Evolutionary conservation across 1,139 yeast genomes (phyloP).

Genomic region (Diutina siamensis): DNA sequence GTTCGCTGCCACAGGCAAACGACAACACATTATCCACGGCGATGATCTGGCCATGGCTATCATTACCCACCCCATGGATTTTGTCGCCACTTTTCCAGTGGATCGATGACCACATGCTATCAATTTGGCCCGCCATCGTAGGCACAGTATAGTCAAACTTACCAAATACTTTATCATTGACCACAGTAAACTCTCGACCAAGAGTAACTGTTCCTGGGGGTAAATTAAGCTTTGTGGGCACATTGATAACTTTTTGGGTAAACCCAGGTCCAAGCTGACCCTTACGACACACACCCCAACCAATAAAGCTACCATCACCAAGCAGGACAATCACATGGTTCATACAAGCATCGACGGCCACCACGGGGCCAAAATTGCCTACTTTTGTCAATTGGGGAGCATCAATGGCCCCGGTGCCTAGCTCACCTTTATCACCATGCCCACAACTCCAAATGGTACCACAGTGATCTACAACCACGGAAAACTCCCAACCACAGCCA

Average conservation of each 20-base stretch:
- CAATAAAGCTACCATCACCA: constrained; percentile 35
- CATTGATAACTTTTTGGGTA: constrained; percentile 6
- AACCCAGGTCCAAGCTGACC: constrained; percentile 44
- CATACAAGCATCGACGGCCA: constrained; percentile 35
- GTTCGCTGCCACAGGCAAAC: constrained; percentile 72
- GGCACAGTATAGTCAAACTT: neutral
- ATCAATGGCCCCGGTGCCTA: constrained; percentile 45
- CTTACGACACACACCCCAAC: constrained; percentile 78
- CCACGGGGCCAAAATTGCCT: constrained; percentile 10
- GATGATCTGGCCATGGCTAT: constrained; percentile 60
- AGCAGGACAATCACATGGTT: constrained; percentile 42
- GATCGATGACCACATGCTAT: constrained; percentile 74
- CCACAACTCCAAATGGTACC: constrained; percentile 46
- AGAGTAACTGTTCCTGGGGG: constrained; percentile 12
- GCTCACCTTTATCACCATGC: constrained; percentile 58
- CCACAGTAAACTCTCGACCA: neutral
- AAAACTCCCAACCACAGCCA: constrained; percentile 73
- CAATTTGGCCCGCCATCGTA: neutral
- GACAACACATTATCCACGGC: constrained; percentile 13
- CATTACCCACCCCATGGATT: constrained; percentile 50
- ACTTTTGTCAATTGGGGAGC: constrained; percentile 10
- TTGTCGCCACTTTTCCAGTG: constrained; percentile 26
- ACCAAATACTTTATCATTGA: neutral
- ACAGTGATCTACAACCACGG: constrained; percentile 35
- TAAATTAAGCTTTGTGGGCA: constrained; percentile 15